Base-by-base conservation (phyloP, 805 yeast genomes). In the Saturnispora ahearnii region DNA sequence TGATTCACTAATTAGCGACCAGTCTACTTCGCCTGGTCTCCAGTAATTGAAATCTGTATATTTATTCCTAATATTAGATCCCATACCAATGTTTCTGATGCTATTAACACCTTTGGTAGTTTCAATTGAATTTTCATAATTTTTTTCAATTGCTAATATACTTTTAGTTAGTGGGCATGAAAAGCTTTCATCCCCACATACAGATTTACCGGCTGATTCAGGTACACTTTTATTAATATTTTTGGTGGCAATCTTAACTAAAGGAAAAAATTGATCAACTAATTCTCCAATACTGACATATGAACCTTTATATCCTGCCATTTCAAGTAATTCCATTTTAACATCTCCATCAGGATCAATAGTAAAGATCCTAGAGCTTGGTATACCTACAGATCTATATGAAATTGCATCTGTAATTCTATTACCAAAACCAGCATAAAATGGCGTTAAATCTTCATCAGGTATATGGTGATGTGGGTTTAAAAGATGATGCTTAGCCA, bases 361-460 rank as follows among this genome's bases (percentile, higher is more conserved):
- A 7, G 99, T 93, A 63, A 93, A 93, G 38, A 93, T 90, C 54
- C 96, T 73, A 37, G 96, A 91, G 18, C 95, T 81, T 2, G 99
- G 98, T 9, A 93, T 86, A 4, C 93, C 89, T 7, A 93, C 98
- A 9, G 89, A 84, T 58, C 98, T 74, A 63, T 93, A 93, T 49
- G 96, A 87, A 48, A 93, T 76, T 6, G 98, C 98, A 68, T 93
- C 99, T 2, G 99, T 93, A 53, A 93, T 93, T 56, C 95, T 73
- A 62, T 93, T 93, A 30, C 99, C 99, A 65, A 93, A 93, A 0
- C 99, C 99, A 12, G 99, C 99, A 65, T 87, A 89, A 61, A 93
- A 93, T 3, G 97, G 96, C 0, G 91, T 84, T 44, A 42, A 77
- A 69, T 32, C 71, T 24, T 42, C 46, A 7, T 33, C 26, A 2